phyloP scores from a whole-genome alignment of 2,329 filamentous ascomycete species.

The Aspergillus novoparasiticus region DNA sequence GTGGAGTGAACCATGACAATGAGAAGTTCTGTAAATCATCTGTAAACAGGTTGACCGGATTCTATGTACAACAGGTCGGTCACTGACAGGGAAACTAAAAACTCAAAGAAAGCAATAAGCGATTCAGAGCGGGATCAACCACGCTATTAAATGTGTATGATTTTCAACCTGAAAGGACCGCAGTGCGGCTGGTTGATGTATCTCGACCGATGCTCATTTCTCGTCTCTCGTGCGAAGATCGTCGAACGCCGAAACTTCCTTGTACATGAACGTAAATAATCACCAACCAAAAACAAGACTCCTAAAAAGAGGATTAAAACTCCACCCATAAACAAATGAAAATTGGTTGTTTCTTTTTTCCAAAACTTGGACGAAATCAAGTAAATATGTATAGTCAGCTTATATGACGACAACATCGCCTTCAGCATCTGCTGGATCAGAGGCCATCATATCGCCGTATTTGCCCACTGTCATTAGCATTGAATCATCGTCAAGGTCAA shows the following conservation, averaged over 20 bases:
- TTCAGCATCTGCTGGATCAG: slow-evolving; percentile 48
- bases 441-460: slow-evolving; percentile 50
- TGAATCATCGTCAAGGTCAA: slow-evolving; percentile 61
- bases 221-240: slow-evolving; percentile 35
- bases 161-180: slow-evolving; percentile 17
- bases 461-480: slow-evolving; percentile 46
- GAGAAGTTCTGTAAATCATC: slow-evolving; percentile 12
- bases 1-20: neutral
- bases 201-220: slow-evolving; percentile 31
- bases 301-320: slow-evolving; percentile 32
- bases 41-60: slow-evolving; percentile 15
- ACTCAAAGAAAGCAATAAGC: slow-evolving; percentile 5
- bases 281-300: slow-evolving; percentile 28
- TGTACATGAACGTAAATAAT: slow-evolving; percentile 23
- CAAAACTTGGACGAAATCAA: slow-evolving; percentile 20
- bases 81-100: slow-evolving; percentile 6
- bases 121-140: slow-evolving; percentile 23
- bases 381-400: slow-evolving; percentile 14
- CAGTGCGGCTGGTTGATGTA: slow-evolving; percentile 17
- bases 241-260: slow-evolving; percentile 29
- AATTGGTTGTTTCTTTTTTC: slow-evolving; percentile 7
- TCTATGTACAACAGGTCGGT: slow-evolving; percentile 24
- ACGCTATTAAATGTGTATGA: slow-evolving; percentile 26
- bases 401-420: slow-evolving; percentile 51
- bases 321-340: slow-evolving; percentile 27